phyloP scores from a whole-genome alignment of 257 asterid genomes.

The Thymus mandschuricus region DNA sequence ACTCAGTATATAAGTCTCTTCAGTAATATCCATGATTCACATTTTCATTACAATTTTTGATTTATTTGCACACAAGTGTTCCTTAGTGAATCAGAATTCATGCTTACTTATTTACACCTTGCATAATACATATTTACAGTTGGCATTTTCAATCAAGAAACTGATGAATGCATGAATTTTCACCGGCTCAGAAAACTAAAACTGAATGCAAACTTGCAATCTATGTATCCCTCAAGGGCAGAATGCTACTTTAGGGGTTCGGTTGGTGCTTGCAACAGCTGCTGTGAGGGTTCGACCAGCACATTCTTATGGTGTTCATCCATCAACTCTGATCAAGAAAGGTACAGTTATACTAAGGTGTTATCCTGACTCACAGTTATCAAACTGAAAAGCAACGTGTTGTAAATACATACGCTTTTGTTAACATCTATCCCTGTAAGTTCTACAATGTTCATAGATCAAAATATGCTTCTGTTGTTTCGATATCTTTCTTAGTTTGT shows the following conservation, averaged over 20 bases:
- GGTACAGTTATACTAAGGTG: not conserved
- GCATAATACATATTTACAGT: not conserved
- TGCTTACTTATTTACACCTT: not conserved
- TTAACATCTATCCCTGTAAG: not conserved
- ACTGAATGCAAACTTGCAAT: not conserved
- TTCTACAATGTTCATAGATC: not conserved
- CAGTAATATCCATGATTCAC: not conserved
- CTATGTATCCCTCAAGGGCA: slow-evolving; percentile 6
- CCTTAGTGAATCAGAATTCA: not conserved
- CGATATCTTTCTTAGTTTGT: too few relatives aligned
- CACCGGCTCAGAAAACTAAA: not conserved
- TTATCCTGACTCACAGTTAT: not conserved
- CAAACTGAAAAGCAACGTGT: not conserved
- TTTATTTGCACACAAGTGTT: not conserved
- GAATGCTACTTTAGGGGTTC: not conserved
- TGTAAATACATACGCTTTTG: not conserved
- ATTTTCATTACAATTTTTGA: not conserved
- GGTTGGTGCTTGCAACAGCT: not conserved
- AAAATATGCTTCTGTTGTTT: not conserved
- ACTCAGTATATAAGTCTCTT: not conserved
- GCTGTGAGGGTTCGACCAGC: slow-evolving; percentile 1
- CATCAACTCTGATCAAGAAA: slow-evolving; percentile 17
- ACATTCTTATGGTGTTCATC: slow-evolving; percentile 7
- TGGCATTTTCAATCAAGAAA: not conserved
- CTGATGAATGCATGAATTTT: not conserved